Conservation (phyloP, 352 stramenopile genomes). For the Globisporangium solare region DNA sequence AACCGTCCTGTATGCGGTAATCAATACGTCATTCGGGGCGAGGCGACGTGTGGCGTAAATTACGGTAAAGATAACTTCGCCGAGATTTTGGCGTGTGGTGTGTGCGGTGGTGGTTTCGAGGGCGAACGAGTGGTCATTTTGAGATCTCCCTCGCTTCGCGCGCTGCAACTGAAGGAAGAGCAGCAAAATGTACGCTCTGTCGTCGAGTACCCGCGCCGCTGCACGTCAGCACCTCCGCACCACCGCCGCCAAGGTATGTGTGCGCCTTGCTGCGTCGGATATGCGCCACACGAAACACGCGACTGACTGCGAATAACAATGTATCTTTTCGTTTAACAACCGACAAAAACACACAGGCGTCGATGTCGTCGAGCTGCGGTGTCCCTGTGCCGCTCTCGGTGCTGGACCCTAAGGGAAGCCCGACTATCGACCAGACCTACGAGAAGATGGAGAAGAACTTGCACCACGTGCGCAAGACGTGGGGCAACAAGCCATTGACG, state of each 20-base stretch:
- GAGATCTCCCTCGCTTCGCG: constrained; percentile 55
- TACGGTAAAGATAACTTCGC: constrained; percentile 15
- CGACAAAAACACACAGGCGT: constrained; percentile 26
- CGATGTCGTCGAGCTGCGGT: constrained; percentile 73
- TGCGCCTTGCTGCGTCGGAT: not conserved
- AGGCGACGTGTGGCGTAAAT: constrained; percentile 17
- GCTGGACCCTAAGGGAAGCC: constrained; percentile 87
- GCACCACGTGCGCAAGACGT: constrained; percentile 85
- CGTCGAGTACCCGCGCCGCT: constrained; percentile 40
- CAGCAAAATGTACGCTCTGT: constrained; percentile 53
- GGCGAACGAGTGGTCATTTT: constrained; percentile 63
- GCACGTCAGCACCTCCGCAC: constrained; percentile 69
- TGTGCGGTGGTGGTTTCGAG: not conserved
- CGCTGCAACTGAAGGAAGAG: constrained; percentile 19
- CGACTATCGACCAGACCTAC: constrained; percentile 92
- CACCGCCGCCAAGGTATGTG: constrained; percentile 50
- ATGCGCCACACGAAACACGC: not conserved
- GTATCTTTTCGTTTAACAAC: constrained; percentile 2
- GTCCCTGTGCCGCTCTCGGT: constrained; percentile 81
- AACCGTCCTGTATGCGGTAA: too few species aligned
- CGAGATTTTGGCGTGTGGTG: constrained; percentile 3
- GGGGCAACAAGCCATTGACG: constrained; percentile 87
- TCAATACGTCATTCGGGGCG: not conserved
- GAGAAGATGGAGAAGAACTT: constrained; percentile 91
- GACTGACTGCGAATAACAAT: not conserved